Base-by-base conservation (phyloP, 495 filamentous ascomycete species). In the Saxophila tyrrhenica region DNA sequence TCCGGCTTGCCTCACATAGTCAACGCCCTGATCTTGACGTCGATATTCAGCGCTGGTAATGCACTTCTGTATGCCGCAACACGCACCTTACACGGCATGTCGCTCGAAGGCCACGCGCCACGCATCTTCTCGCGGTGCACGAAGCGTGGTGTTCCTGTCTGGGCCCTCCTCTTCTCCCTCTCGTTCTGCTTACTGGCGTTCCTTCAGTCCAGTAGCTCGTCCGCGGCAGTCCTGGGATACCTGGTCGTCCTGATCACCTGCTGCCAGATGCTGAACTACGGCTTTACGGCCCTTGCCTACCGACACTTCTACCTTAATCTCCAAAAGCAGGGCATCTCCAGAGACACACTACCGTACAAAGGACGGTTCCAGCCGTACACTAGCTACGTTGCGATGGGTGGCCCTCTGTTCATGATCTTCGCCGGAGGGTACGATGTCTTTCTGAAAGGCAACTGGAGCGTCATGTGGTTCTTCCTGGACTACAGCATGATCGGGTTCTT, bases 51-150 rank as follows among this genome's bases (percentile, higher is more conserved):
- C 19, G 86, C 88, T 0, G 88, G 87, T 1, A 94, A 94, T 65
- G 84, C 83, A 42, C 90, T 89, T 65, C 80, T 86, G 24, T 94
- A 88, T 69, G 87, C 83, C 63, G 86, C 85, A 5, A 86, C 81
- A 44, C 77, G 88, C 25, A 82, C 79, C 48, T 66, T 94, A n/a
- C 86, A 86, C 64, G 86, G 85, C 2, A 74, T 92, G 22, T 81
- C 85, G 0, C 71, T 85, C 56, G 83, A 81, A 39, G 70, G 73
- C 46, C 74, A 73, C 51, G 87, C 87, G 0, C 87, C 87, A 0
- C 69, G 62, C 19, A 62, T 89, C 50, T 74, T 92, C 47, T 71
- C 72, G 0, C 77, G 74, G 57, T 87, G 84, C 52, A 79, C 78
- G 3, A 70, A 69, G 55, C 65, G 66, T 17, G 82, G 82, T 17